phyloP scores from a whole-genome alignment of 2,329 filamentous ascomycete species.

The Cladophialophora yegresii region DNA sequence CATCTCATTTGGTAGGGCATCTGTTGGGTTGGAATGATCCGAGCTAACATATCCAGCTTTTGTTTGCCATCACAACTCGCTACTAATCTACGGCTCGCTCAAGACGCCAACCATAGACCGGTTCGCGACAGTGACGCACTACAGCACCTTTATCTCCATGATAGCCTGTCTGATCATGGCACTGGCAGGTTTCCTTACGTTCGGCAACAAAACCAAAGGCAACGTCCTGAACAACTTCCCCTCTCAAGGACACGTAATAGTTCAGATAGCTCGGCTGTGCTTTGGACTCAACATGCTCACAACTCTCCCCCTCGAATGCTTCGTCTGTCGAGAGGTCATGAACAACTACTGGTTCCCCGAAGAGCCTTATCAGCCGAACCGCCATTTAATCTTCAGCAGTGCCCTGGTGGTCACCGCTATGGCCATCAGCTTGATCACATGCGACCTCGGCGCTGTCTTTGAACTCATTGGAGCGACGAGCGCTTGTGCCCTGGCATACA shows the following conservation, averaged over 20 bases:
- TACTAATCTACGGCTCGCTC: conserved; percentile 95
- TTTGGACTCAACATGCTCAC: conserved; percentile 99
- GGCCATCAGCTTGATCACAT: conserved; percentile 77
- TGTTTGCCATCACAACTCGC: conserved; percentile 87
- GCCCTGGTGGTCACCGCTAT: conserved; percentile 77
- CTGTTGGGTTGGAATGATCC: conserved; percentile 3
- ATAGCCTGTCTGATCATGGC: conserved; percentile 89
- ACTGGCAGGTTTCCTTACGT: conserved; percentile 84
- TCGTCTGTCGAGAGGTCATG: conserved; percentile 97
- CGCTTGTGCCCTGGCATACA: conserved; percentile 91
- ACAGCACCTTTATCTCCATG: conserved; percentile 86
- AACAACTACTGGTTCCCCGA: conserved; percentile 75
- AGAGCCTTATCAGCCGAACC: conserved; percentile 76
- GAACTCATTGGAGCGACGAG: conserved; percentile 95
- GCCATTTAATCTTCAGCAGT: conserved; percentile 85
- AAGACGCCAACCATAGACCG: conserved; percentile 93
- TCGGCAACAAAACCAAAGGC: conserved; percentile 86
- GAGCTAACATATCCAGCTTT: conserved; percentile 52
- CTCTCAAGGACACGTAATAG: conserved; percentile 76
- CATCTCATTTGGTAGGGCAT: conserved; percentile 84
- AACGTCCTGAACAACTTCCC: conserved; percentile 99
- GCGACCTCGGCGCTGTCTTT: conserved; percentile 91
- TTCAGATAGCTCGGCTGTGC: conserved; percentile 90
- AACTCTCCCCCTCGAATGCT: conserved; percentile 91
- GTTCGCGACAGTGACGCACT: conserved; percentile 90